Evolutionary conservation across 495 filamentous ascomycete genomes (phyloP), one percentile per base, ranked within the genome.

Genomic region (Rhypophila decipiens): DNA sequence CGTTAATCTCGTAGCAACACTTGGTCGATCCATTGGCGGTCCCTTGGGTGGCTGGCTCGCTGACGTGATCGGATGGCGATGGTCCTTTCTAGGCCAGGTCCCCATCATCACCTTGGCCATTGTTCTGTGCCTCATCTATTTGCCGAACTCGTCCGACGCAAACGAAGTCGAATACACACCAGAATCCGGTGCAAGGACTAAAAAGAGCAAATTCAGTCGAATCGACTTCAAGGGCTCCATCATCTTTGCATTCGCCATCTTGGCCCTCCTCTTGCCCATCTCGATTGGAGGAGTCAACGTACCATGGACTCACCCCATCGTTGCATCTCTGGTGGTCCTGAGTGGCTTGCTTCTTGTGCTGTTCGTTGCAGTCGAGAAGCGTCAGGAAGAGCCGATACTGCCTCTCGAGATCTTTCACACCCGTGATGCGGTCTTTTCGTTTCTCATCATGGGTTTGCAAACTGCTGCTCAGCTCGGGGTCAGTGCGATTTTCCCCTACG

Each of bases 61-160:
- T 9, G 81, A 87, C 49, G 73, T 74, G 1, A 71, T 85, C 21
- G 81, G 82, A 42, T 86, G 83, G 83, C 67, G 83, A 58, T 85
- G 81, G 80, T 74, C 82, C 0, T 87, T 86, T 46, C 60, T 79
- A 4, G 66, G 75, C 1, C 83, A 86, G 57, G 68, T 65, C 3
- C 82, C 82, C 0, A 59, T 81, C 8, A 64, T 82, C 7, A 59
- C 58, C 4, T 18, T 79, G 7, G 80, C 79, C 20, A 78, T 84
- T 19, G 54, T 82, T 4, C 57, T 77, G 12, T 58, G 70, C 19
- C 66, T 69, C 31, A 56, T 78, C 8, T 64, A 72, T 5, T 64
- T 80, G 3, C 66, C 69, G 0, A 53, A n/a, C 10, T 10, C 22
- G 22, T 37, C 49, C 7, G 29, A 33, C n/a, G 46, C 24, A 7